Evolutionary conservation across 2,329 filamentous ascomycete genomes (phyloP), one percentile per base, ranked within the genome.

Genomic region (Trichoderma endophyticum): DNA sequence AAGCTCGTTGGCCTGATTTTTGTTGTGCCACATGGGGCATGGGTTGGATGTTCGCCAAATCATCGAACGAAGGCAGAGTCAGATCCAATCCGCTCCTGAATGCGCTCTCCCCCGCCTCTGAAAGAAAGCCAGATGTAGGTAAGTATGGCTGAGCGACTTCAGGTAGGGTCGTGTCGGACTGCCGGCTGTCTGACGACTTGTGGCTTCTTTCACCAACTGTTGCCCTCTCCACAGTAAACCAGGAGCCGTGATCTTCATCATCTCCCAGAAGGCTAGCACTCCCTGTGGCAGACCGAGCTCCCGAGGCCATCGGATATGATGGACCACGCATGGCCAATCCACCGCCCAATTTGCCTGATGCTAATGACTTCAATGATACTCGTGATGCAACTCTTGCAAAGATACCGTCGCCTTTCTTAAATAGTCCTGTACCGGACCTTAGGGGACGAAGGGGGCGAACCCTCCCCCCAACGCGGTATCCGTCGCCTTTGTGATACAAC

Each of bases 171-270:
- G 74, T 76, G 32, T 76, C 76, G 18, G 79, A 80, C 11, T 71
- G 72, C 4, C 75, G 74, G 32, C 78, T 78, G 11, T 73, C 71
- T 11, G 74, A 67, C 0, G 80, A 79, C 21, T 66, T 74, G 18
- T 78, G 72, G 54, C 78, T 81, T 51, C 73, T 74, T 7, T 73
- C 75, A 24, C 73, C 75, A 15, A 75, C 75, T 26, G 75, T 48
- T 7, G 74, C 74, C 21, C 76, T 76, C 15, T 80, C 81, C 21
- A 82, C 77, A 1, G 81, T 82, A 7, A 81, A 73, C 81, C 81
- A 82, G 2, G 81, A 82, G 48, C 76, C 75, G 56, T 79, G 75
- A 15, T 75, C 76, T 9, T 77, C 79, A 3, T 77, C 77, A 24
- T 75, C 76, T 21, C 62, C 71, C 3, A 75, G 72, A 30, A 67